Conservation (phyloP, 192 early-diverging fungal species). For the Podila horticola region DNA sequence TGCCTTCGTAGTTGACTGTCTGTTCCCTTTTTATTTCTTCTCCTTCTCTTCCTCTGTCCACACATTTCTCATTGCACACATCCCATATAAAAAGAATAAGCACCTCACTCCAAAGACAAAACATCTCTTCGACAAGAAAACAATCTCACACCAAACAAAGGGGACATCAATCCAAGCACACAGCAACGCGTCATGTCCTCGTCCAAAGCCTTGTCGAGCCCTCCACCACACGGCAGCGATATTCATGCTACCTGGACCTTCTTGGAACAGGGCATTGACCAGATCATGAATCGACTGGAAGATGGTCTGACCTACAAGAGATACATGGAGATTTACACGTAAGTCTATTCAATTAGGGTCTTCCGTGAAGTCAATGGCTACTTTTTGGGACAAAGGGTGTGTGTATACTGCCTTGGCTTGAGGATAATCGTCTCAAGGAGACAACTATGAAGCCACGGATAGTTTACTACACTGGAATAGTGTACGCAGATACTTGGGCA, state of each 20-base stretch:
- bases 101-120: neutral
- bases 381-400: too few relatives aligned
- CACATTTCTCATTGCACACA: neutral
- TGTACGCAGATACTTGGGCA: too few relatives aligned
- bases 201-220: conserved; percentile 39
- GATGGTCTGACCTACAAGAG: conserved; percentile 76
- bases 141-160: neutral
- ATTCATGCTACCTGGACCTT: conserved; percentile 77
- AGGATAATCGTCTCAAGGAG: too few relatives aligned
- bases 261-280: conserved; percentile 80
- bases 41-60: neutral
- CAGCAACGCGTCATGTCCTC: conserved; percentile 29
- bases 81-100: neutral
- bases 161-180: neutral
- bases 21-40: neutral
- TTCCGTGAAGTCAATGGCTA: neutral
- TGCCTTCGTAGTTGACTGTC: neutral
- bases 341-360: conserved; percentile 50
- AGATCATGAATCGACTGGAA: conserved; percentile 80
- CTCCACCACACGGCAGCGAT: conserved; percentile 59
- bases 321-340: conserved; percentile 93
- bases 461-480: too few relatives aligned
- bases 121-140: neutral
- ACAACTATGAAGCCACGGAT: too few relatives aligned
- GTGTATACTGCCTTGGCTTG: too few relatives aligned